Percentiles rank a stretch among this genome's conserved stretches.
phyloP scores from a whole-genome alignment of 768 basidiomycete species.

The Mycena indigotica region DNA sequence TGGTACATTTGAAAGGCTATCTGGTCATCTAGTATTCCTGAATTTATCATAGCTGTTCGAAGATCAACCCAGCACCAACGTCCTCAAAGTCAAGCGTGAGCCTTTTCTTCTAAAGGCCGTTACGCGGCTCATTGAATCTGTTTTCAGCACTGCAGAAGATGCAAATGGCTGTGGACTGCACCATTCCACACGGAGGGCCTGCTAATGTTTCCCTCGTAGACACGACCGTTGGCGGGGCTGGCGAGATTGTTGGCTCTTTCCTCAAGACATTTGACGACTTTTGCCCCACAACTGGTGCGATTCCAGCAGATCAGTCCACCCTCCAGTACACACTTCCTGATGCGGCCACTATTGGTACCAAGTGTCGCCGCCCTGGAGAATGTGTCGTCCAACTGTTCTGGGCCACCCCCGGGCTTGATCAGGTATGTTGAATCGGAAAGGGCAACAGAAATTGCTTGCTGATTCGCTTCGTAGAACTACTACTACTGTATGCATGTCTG shows the following conservation, averaged over 20 bases:
- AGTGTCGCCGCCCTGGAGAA: conserved; percentile 18
- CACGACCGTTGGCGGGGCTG: conserved; percentile 12
- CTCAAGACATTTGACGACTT: conserved; percentile 20
- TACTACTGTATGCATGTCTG: conserved; percentile 20
- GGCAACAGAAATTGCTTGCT: too few relatives aligned
- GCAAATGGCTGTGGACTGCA: conserved; percentile 20
- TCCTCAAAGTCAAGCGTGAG: conserved; percentile 10
- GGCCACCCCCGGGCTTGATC: too few relatives aligned
- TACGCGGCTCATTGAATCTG: too few relatives aligned
- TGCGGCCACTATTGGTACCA: conserved; percentile 14
- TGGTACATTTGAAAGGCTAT: conserved; percentile 12
- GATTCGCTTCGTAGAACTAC: conserved; percentile 23
- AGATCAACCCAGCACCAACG: conserved; percentile 17
- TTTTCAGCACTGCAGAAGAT: conserved; percentile 10
- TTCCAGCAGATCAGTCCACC: conserved; percentile 19
- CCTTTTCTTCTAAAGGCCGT: too few relatives aligned
- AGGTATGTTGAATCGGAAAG: too few relatives aligned
- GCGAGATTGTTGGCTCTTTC: conserved; percentile 14
- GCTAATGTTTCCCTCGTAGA: conserved; percentile 23
- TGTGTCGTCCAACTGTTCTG: too few relatives aligned
- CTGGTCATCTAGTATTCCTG: background rate
- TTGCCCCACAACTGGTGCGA: conserved; percentile 18
- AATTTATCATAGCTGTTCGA: conserved; percentile 10
- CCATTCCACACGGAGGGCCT: conserved; percentile 15
- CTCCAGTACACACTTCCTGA: conserved; percentile 18